phyloP scores from a whole-genome alignment of 129 eudicot genomes.

The Erigeron canadensis region DNA sequence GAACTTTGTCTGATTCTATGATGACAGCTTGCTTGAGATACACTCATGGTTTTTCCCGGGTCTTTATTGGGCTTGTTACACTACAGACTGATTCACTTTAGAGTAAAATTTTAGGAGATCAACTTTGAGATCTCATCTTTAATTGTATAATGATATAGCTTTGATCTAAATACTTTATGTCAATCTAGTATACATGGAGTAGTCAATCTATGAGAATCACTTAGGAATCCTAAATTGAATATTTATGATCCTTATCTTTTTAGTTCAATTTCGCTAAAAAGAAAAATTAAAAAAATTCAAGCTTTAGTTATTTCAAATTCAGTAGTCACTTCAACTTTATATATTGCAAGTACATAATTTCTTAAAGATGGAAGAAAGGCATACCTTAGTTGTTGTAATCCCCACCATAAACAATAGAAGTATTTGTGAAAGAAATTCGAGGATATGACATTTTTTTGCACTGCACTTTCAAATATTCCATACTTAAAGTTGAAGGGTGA shows the following conservation, averaged over 20 bases:
- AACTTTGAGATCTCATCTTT: not conserved
- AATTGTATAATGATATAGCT: not conserved
- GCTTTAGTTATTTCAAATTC: no score
- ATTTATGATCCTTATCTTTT: not conserved
- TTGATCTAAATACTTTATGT: not conserved
- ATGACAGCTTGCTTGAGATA: no score
- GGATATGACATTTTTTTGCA: slow-evolving; percentile 70
- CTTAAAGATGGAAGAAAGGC: slow-evolving; percentile 15
- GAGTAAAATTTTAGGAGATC: not conserved
- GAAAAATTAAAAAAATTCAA: not conserved
- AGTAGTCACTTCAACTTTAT: not conserved
- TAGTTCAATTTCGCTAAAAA: not conserved
- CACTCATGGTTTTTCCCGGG: no score
- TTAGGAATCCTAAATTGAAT: not conserved
- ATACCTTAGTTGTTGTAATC: slow-evolving; percentile 88
- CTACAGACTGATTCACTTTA: no score
- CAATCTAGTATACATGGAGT: not conserved
- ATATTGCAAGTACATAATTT: not conserved
- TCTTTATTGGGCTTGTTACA: no score
- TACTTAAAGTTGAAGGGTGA: slow-evolving; percentile 49
- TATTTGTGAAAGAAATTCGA: slow-evolving; percentile 68
- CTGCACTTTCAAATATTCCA: slow-evolving; percentile 81
- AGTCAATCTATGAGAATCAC: not conserved
- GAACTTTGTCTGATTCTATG: no score
- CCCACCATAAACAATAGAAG: slow-evolving; percentile 98